Percentiles rank a stretch among this genome's conserved stretches.
Conservation (phyloP, 2,329 filamentous ascomycete genomes). For the Alternaria ventricosa region DNA sequence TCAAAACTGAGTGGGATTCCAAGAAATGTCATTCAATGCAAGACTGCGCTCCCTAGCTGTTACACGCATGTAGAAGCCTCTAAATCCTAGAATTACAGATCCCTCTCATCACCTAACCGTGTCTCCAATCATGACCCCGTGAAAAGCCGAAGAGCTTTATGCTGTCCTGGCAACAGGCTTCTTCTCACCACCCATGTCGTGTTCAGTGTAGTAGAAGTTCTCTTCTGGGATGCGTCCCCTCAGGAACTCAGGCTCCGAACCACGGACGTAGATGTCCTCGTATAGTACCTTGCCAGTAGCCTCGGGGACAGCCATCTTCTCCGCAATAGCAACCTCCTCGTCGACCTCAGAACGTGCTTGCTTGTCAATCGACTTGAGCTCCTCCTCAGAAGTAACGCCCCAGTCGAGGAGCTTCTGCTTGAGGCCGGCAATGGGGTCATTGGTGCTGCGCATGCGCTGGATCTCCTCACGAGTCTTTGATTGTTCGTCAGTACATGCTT, state of each 20-base stretch:
- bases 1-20: neutral
- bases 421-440: constrained; percentile 96
- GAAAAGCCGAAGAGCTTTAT: constrained; percentile 11
- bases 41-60: constrained; percentile 14
- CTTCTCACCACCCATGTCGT: constrained; percentile 50
- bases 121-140: neutral
- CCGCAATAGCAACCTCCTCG: constrained; percentile 86
- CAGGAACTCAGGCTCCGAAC: constrained; percentile 86
- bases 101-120: constrained; percentile 2
- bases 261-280: constrained; percentile 94
- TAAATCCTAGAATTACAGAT: constrained; percentile 37
- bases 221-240: constrained; percentile 88
- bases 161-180: constrained; percentile 44
- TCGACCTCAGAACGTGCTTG: constrained; percentile 85
- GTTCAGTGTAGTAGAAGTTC: constrained; percentile 76
- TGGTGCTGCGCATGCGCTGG: constrained; percentile 98
- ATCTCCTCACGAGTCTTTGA: constrained; percentile 89
- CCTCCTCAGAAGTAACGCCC: constrained; percentile 88
- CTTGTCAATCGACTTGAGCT: constrained; percentile 97
- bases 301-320: constrained; percentile 85
- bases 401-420: constrained; percentile 99
- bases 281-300: constrained; percentile 81
- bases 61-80: constrained; percentile 22
- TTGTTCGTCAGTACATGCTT: constrained; percentile 21
- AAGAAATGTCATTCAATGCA: constrained; percentile 7